Base-by-base conservation (phyloP, 2,329 filamentous ascomycete genomes). In the Arthrobotrys pseudoclavata region DNA sequence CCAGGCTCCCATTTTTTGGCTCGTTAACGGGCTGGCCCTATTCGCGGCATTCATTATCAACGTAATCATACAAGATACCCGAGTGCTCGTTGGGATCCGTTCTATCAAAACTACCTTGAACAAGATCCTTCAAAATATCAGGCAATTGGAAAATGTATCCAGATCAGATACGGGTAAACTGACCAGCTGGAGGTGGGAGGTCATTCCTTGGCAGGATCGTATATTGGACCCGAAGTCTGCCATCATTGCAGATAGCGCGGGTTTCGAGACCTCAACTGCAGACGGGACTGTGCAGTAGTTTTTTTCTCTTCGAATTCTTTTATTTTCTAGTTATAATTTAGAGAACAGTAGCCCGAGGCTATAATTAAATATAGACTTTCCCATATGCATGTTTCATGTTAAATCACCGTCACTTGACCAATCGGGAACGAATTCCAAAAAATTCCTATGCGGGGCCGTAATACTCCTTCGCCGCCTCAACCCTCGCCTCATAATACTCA, bases 1-100 rank as follows among this genome's bases (percentile, higher is more conserved):
- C 12, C n/a, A 29, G n/a, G 31, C 53, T 1, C 67, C 67, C 10
- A 37, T 52, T n/a, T 69, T 69, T 29, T 69, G 67, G 67, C 29
- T 62, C 4, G 13, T 66, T 1, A 50, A 48, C 9, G 47, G 62
- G 3, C 24, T 69, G n/a, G 67, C 67, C 13, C 26, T 50, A 10
- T 50, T 50, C 3, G 22, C 47, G 4, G 48, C 53, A 29, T 26
- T 69, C 13, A 12, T 57, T 10, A 26, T 57, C 31, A 34, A 37
- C 26, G 52, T 50, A 20, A 52, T 69, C 15, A 52, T 48, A 18
- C 53, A 57, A 40, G 53, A 69, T 62, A 61, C 47, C 13, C 24
- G 29, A 53, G 24, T 24, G 45, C 34, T 61, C 2, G 47, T 62
- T 4, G 67, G 53, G 12, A 69, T 69, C 9, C 24, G 60, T 18